Percentiles rank a stretch among this genome's conserved stretches.
Evolutionary conservation across 345 rosid species (phyloP).

Genomic region (Reutealis trisperma): DNA sequence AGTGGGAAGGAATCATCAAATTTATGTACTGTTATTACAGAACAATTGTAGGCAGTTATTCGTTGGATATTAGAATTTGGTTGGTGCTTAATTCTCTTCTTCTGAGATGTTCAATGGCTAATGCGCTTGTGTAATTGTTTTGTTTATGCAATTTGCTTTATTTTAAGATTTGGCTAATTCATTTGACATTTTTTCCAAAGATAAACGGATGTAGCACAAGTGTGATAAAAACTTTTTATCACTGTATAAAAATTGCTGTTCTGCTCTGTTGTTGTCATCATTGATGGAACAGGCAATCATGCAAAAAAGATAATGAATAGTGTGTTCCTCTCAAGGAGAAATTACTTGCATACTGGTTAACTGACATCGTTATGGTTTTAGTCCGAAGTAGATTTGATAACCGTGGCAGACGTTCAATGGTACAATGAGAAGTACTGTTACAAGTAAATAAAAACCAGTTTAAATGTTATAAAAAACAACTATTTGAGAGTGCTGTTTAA

Average conservation of each 20-base stretch:
- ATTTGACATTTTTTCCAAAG: not conserved
- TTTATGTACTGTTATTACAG: slow-evolving; percentile 11
- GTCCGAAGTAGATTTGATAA: not conserved
- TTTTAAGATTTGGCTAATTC: not conserved
- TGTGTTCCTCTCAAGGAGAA: not conserved
- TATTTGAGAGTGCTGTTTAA: too few relatives aligned
- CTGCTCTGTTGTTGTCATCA: too few relatives aligned
- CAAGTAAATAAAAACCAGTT: too few relatives aligned
- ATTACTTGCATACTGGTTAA: too few relatives aligned
- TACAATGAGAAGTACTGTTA: too few relatives aligned
- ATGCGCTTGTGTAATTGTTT: slow-evolving; percentile 18
- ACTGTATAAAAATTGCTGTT: too few relatives aligned
- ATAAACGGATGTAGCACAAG: not conserved
- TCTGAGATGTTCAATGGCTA: slow-evolving; percentile 18
- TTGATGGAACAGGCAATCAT: not conserved
- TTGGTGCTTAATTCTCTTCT: slow-evolving; percentile 26
- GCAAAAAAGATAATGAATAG: not conserved
- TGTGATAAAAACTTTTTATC: not conserved
- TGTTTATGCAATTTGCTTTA: not conserved
- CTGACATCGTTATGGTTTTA: not conserved
- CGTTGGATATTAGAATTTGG: slow-evolving; percentile 25
- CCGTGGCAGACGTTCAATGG: not conserved
- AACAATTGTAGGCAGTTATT: slow-evolving; percentile 22
- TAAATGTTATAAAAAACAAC: too few relatives aligned
- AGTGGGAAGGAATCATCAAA: slow-evolving; percentile 15